Conservation (phyloP, 169 alveolate genomes). For the Eimeria sp. region DNA sequence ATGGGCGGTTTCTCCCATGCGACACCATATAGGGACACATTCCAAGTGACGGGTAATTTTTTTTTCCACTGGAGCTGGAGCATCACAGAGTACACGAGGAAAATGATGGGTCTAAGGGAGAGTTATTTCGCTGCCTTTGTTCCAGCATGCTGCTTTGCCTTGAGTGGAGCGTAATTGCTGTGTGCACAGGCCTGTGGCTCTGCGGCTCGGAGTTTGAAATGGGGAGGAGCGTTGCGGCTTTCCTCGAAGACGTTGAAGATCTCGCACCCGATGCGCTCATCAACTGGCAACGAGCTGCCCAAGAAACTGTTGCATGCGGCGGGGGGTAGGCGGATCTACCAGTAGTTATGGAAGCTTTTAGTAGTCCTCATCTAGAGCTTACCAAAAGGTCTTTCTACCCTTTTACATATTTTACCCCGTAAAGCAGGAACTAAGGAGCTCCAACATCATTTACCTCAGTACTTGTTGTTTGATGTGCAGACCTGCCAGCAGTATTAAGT, state of each 20-base stretch:
- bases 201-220: constrained; percentile 69
- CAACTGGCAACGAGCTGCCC: constrained; percentile 81
- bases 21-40: constrained; percentile 91
- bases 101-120: not conserved
- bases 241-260: constrained; percentile 81
- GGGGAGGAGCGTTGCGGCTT: constrained; percentile 74
- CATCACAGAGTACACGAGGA: not conserved
- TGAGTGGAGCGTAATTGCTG: not conserved
- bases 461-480: constrained; percentile 77
- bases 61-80: not conserved
- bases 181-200: constrained; percentile 71
- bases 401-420: not conserved
- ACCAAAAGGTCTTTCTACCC: not conserved
- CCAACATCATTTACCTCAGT: not conserved
- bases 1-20: constrained; percentile 90
- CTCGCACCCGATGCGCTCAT: constrained; percentile 81
- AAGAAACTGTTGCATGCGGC: constrained; percentile 49
- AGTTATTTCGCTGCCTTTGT: not conserved
- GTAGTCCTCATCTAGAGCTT: not conserved
- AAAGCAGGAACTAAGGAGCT: not conserved
- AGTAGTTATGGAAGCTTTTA: not conserved
- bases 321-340: constrained; percentile 56
- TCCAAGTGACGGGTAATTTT: constrained; percentile 88
- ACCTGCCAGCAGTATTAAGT: constrained; percentile 86
- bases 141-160: not conserved